Conservation (phyloP, 768 basidiomycete genomes). For the Tylopilus sp. region DNA sequence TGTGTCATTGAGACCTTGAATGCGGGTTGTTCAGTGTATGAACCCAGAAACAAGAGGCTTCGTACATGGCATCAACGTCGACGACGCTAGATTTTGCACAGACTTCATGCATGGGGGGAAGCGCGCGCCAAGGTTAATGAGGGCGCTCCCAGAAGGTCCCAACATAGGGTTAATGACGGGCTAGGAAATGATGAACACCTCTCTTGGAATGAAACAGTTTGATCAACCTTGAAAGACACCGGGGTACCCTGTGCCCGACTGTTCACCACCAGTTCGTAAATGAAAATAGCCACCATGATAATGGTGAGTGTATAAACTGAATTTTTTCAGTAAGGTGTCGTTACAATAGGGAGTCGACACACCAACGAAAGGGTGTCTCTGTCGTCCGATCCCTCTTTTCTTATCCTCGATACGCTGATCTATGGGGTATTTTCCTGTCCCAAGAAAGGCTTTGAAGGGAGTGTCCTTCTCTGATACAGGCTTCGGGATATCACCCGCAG, state of each 20-base stretch:
- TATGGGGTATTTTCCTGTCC: slow-evolving; percentile 52
- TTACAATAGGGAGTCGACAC: slow-evolving; percentile 18
- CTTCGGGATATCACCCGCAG: slow-evolving; percentile 30
- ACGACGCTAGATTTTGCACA: slow-evolving; percentile 52
- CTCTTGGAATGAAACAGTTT: neutral
- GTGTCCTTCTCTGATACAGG: slow-evolving; percentile 38
- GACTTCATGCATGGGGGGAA: slow-evolving; percentile 92
- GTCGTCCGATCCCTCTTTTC: slow-evolving; percentile 78
- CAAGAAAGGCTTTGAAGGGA: slow-evolving; percentile 42
- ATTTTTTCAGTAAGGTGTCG: slow-evolving; percentile 1
- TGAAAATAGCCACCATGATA: slow-evolving; percentile 70
- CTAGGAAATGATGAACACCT: slow-evolving; percentile 34
- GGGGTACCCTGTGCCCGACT: slow-evolving; percentile 72
- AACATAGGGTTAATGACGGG: slow-evolving; percentile 87
- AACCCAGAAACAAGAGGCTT: slow-evolving; percentile 8
- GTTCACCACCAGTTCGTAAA: slow-evolving; percentile 85
- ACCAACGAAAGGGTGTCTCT: slow-evolving; percentile 79
- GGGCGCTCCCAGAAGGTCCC: slow-evolving; percentile 79
- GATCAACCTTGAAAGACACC: slow-evolving; percentile 74
- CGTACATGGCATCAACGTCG: slow-evolving; percentile 59
- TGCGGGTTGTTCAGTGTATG: slow-evolving; percentile 1
- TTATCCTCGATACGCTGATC: slow-evolving; percentile 88
- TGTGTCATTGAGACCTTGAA: slow-evolving; percentile 75
- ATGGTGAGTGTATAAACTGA: slow-evolving; percentile 62
- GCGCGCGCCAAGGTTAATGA: slow-evolving; percentile 87